Evolutionary conservation across 2,329 filamentous ascomycete species (phyloP).

Genomic region (Trichoderma brevicompactum): DNA sequence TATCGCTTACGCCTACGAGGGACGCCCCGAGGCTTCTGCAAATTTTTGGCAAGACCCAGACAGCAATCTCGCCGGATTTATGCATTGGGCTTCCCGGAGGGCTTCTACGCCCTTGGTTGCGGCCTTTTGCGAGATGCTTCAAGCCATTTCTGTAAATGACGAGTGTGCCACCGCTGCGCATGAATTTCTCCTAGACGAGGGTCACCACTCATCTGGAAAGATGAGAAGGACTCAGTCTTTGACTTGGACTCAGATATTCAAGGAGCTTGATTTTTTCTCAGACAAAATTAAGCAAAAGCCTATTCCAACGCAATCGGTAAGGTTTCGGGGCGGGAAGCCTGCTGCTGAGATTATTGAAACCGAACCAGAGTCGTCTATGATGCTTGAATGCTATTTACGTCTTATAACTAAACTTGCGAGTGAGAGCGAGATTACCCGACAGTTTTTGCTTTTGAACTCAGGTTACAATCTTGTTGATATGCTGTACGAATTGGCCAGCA

Average conservation of each 20-base stretch:
- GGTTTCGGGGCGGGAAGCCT: constrained; percentile 63
- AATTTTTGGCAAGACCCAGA: constrained; percentile 93
- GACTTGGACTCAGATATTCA: constrained; percentile 92
- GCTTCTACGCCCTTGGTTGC: constrained; percentile 95
- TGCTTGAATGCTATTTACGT: constrained; percentile 92
- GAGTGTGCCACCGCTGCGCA: constrained; percentile 85
- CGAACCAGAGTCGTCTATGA: constrained; percentile 92
- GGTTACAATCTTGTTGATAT: constrained; percentile 72
- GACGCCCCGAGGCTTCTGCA: constrained; percentile 79
- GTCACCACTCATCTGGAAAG: constrained; percentile 72
- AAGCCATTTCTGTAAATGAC: constrained; percentile 81
- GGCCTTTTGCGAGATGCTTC: constrained; percentile 95
- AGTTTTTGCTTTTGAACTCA: constrained; percentile 71
- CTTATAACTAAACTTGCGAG: constrained; percentile 81
- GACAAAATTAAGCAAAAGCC: constrained; percentile 77
- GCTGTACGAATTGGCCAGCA: constrained; percentile 78
- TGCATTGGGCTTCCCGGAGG: constrained; percentile 94
- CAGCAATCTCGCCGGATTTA: constrained; percentile 89
- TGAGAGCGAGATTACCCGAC: constrained; percentile 72
- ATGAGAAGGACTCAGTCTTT: constrained; percentile 82
- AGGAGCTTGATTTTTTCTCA: constrained; percentile 84
- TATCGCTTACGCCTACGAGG: constrained; percentile 89
- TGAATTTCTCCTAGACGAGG: constrained; percentile 86
- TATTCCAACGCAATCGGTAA: constrained; percentile 44
- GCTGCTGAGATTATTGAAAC: constrained; percentile 71